These are phyloP conservation scores for Protomyces gravidus DNA, from an alignment of 1,139 yeast species.

Conservation along the genomic window DNA sequence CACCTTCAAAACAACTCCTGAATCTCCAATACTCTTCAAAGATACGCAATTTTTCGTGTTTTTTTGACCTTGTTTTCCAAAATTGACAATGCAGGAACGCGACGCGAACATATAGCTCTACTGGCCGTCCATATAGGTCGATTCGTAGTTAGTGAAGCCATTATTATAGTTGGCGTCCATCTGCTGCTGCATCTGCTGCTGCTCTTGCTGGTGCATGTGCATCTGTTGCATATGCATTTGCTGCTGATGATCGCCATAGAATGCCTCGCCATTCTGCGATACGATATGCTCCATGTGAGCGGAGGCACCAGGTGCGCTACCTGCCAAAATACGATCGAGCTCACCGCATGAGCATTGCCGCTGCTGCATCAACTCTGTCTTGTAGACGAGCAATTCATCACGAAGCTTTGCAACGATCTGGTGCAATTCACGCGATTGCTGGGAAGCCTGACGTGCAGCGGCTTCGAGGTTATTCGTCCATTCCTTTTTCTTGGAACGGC, in stretches of 20 bases:
- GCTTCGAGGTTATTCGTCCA: conserved; percentile 30
- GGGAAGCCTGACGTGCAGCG: conserved; percentile 30
- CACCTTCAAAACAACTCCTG: neutral
- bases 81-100: neutral
- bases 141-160: neutral
- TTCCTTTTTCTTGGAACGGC: conserved; percentile 32
- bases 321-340: conserved; percentile 31
- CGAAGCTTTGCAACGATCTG: conserved; percentile 20
- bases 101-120: neutral
- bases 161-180: neutral
- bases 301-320: too few relatives aligned
- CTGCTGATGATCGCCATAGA: neutral
- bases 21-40: neutral
- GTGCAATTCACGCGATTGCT: conserved; percentile 28
- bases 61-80: neutral
- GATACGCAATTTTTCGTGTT: neutral
- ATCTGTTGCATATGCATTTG: neutral
- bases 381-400: conserved; percentile 27
- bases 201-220: neutral
- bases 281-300: too few relatives aligned
- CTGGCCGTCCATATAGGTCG: neutral
- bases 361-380: conserved; percentile 26
- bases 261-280: neutral
- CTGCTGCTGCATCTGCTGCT: neutral
- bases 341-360: conserved; percentile 34